Conservation (phyloP, 2,329 filamentous ascomycete species). For the Aspergillus sp. region DNA sequence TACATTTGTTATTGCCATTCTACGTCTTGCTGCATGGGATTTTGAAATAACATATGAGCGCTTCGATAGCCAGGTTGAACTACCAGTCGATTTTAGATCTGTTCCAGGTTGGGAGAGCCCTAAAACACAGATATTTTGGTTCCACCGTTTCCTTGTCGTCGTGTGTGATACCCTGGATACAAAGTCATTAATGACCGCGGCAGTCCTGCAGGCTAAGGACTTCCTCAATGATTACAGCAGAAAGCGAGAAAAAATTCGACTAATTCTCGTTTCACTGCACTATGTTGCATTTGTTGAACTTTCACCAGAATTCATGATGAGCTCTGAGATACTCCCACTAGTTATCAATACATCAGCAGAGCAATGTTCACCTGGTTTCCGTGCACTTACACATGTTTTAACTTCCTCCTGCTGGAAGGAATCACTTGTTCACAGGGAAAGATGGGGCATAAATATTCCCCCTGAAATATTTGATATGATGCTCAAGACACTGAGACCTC, state of each 20-base stretch:
- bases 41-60: conserved; percentile 10
- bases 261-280: conserved; percentile 15
- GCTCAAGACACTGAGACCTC: conserved; percentile 8
- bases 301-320: conserved; percentile 5
- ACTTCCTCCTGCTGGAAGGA: conserved; percentile 17
- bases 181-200: neutral
- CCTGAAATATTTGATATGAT: conserved; percentile 10
- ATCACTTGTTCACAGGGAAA: conserved; percentile 9
- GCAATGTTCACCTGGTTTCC: conserved; percentile 19
- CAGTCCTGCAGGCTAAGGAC: neutral
- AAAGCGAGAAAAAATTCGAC: neutral
- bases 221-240: neutral
- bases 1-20: conserved; percentile 10
- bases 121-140: conserved; percentile 8
- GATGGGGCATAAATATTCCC: conserved; percentile 5
- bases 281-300: conserved; percentile 16
- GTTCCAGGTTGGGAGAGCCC: conserved; percentile 1
- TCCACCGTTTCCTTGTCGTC: conserved; percentile 13
- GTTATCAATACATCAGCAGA: conserved; percentile 13
- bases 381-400: conserved; percentile 13
- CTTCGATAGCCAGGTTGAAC: conserved; percentile 6
- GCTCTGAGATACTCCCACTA: conserved; percentile 8
- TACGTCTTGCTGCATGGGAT: conserved; percentile 18
- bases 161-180: neutral
- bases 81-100: conserved; percentile 7